phyloP scores from a whole-genome alignment of 2,329 filamentous ascomycete genomes.

The Amphichorda felina region DNA sequence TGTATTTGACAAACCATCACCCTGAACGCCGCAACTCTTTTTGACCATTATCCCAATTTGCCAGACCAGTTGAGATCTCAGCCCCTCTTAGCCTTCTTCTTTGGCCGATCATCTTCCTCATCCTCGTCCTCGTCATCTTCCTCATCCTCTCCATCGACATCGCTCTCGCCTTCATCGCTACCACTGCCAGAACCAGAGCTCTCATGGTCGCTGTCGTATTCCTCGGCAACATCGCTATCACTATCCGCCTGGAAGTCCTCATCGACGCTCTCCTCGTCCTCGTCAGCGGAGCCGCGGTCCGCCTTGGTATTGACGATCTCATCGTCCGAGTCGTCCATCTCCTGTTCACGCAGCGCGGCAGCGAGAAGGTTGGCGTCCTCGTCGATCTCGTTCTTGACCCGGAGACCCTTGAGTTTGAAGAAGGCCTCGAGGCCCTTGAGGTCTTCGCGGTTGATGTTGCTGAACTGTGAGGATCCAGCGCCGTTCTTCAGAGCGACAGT shows the following conservation, averaged over 20 bases:
- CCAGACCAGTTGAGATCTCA: too few species aligned
- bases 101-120: conserved; percentile 30
- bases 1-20: too few species aligned
- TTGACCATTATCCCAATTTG: too few species aligned
- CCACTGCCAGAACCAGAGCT: conserved; percentile 65
- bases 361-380: conserved; percentile 77
- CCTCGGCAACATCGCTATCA: conserved; percentile 92
- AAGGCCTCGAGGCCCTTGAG: conserved; percentile 94
- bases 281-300: conserved; percentile 84
- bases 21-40: too few species aligned
- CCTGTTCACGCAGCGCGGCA: conserved; percentile 73
- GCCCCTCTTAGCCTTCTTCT: conserved; percentile 36
- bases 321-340: conserved; percentile 74
- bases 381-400: conserved; percentile 97
- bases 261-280: conserved; percentile 89
- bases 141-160: conserved; percentile 31
- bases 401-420: conserved; percentile 90
- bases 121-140: conserved; percentile 26
- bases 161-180: conserved; percentile 37
- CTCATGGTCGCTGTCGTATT: conserved; percentile 86
- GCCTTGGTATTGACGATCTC: conserved; percentile 58
- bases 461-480: conserved; percentile 87
- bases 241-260: conserved; percentile 92
- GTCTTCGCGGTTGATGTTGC: conserved; percentile 98
- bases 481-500: conserved; percentile 82